A percentile compares a stretch with the other conserved stretches of the same genome.
phyloP scores from a whole-genome alignment of 768 basidiomycete genomes.

The Xerocomellus amylosporus region DNA sequence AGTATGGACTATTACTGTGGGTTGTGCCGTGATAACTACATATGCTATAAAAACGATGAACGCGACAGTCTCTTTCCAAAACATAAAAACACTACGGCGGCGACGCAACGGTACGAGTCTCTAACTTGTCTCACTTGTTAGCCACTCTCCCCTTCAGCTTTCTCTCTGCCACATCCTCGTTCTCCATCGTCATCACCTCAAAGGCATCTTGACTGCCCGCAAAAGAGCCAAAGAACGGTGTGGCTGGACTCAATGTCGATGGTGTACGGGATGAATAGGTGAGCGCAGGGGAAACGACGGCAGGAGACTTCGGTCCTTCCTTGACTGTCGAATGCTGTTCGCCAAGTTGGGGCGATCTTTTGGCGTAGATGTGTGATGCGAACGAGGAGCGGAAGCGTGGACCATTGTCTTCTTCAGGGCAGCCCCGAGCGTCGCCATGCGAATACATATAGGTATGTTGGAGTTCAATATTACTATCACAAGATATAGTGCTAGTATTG shows the following conservation, averaged over 20 bases:
- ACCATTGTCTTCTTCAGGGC: conserved; percentile 1
- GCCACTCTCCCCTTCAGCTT: conserved; percentile 21
- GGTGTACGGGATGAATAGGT: conserved; percentile 66
- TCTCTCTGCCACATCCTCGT: conserved; percentile 24
- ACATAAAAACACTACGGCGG: not conserved
- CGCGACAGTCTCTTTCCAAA: conserved; percentile 11
- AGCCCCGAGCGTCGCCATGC: conserved; percentile 13
- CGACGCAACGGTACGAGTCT: not conserved
- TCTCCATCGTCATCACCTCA: conserved; percentile 23
- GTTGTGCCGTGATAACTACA: conserved; percentile 4
- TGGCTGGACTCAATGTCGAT: conserved; percentile 66
- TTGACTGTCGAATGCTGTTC: conserved; percentile 20
- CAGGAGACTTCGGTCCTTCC: conserved; percentile 44
- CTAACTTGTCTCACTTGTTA: conserved; percentile 13
- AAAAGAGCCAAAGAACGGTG: conserved; percentile 69
- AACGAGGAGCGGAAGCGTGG: conserved; percentile 8
- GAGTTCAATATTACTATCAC: conserved; percentile 13
- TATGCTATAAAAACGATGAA: conserved; percentile 2
- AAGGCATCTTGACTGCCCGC: conserved; percentile 30
- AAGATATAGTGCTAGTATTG: conserved; percentile 20
- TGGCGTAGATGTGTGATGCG: conserved; percentile 13
- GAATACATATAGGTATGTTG: conserved; percentile 25
- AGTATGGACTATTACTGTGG: conserved; percentile 1
- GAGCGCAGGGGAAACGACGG: conserved; percentile 62
- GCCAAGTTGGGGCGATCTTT: conserved; percentile 9